These are phyloP conservation scores for Kodamaea kaohsiungensis DNA, from an alignment of 805 yeast genomes.

Conservation along the genomic window DNA sequence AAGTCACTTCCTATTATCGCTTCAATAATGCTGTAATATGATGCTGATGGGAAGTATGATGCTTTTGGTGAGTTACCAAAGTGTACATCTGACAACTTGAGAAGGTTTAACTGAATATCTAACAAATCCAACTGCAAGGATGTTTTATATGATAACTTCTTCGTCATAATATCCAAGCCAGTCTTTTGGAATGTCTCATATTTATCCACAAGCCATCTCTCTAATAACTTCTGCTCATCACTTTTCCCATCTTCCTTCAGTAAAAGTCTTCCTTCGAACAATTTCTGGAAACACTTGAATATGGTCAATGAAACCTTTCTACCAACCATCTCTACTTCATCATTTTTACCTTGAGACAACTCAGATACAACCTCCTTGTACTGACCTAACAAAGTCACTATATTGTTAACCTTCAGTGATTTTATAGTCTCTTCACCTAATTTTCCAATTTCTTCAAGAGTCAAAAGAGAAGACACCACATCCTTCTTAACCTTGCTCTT, in stretches of 20 bases:
- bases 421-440: constrained; percentile 34
- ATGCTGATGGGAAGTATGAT: constrained; percentile 66
- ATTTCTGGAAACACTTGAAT: constrained; percentile 48
- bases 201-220: constrained; percentile 61
- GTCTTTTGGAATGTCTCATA: constrained; percentile 55
- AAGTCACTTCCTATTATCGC: constrained; percentile 29
- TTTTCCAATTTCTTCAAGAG: constrained; percentile 21
- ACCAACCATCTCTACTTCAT: constrained; percentile 29
- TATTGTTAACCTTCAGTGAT: constrained; percentile 56
- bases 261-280: constrained; percentile 46
- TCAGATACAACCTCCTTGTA: constrained; percentile 25
- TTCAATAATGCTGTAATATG: constrained; percentile 45
- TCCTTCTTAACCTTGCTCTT: constrained; percentile 10
- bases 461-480: neutral
- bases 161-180: constrained; percentile 43
- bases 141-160: constrained; percentile 44
- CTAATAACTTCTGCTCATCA: constrained; percentile 50
- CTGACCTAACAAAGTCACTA: constrained; percentile 48
- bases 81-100: constrained; percentile 55
- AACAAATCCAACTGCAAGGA: constrained; percentile 53
- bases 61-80: constrained; percentile 60
- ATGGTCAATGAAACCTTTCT: constrained; percentile 45
- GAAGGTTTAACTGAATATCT: constrained; percentile 56
- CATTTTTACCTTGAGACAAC: constrained; percentile 19
- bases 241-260: constrained; percentile 31